Percentiles rank a stretch among this genome's conserved stretches.
phyloP scores from a whole-genome alignment of 306 rosid species.

The Dryas alaskensis region DNA sequence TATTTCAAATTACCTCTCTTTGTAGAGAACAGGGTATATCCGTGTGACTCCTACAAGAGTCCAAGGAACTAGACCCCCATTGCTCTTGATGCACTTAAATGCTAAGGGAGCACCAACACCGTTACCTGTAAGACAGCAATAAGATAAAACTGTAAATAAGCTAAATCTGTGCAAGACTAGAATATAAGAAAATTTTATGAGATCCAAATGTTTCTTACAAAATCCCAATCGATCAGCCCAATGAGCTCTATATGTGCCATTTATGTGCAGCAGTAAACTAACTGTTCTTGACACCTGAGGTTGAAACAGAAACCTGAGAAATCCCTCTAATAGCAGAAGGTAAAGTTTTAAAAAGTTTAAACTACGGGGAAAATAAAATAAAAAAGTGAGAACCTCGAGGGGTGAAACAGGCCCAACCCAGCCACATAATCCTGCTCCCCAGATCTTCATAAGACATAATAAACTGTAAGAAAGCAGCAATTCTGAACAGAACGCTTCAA shows the following conservation, averaged over 20 bases:
- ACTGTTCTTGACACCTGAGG: slow-evolving; percentile 61
- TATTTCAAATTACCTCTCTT: slow-evolving; percentile 59
- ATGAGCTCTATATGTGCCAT: slow-evolving; percentile 90
- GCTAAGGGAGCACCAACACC: slow-evolving; percentile 72
- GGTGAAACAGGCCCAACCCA: slow-evolving; percentile 80
- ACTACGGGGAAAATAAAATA: not conserved
- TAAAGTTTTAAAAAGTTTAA: not conserved
- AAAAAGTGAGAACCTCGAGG: slow-evolving; percentile 63
- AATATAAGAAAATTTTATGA: slow-evolving; percentile 9
- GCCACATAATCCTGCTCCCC: slow-evolving; percentile 83
- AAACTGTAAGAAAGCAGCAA: slow-evolving; percentile 25
- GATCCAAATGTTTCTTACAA: slow-evolving; percentile 48
- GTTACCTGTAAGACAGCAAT: slow-evolving; percentile 51
- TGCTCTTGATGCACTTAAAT: slow-evolving; percentile 70
- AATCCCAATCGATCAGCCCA: slow-evolving; percentile 88
- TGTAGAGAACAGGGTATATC: slow-evolving; percentile 79
- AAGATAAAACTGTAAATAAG: slow-evolving; percentile 21
- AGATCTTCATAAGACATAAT: slow-evolving; percentile 51
- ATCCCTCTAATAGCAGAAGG: slow-evolving; percentile 15
- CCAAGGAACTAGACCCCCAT: slow-evolving; percentile 77
- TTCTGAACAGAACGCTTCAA: slow-evolving; percentile 4
- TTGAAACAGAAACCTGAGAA: slow-evolving; percentile 36
- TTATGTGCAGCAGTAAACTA: slow-evolving; percentile 66
- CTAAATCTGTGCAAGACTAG: slow-evolving; percentile 15
- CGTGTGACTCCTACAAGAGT: slow-evolving; percentile 79